Base-by-base conservation (phyloP, 2,329 filamentous ascomycete genomes). In the Hymenotorrendiella dingleyae region DNA sequence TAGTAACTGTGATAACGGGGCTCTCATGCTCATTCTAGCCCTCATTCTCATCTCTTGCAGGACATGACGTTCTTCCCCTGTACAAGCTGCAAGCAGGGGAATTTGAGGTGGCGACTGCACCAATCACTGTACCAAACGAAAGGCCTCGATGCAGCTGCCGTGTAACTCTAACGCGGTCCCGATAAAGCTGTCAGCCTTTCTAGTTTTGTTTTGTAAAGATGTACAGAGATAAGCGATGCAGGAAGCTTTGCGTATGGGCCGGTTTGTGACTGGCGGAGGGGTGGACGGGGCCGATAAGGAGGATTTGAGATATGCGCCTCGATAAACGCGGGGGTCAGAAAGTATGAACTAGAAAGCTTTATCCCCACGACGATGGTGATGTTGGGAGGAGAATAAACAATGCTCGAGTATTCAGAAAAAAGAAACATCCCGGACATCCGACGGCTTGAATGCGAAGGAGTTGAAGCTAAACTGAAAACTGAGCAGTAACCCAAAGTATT, bases 121-220 rank as follows among this genome's bases (percentile, higher is more conserved):
- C 36, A 39, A 39, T 39, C 7, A 32, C 6, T 19, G n/a, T n/a
- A n/a, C n/a, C n/a, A n/a, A n/a, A n/a, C 6, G n/a, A 19, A 10
- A 10, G 14, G 14, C 14, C 4, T 26, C 4, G 4, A 39, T 23
- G 17, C n/a, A 39, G 17, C 17, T 29, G 16, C 16, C 23, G 16
- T 30, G 6, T 3, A 14, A 27, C 26, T 37, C 26, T 30, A 7
- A 21, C 16, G 20, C 30, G 36, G 11, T 32, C 24, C 17, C 24
- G 38, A 40, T 40, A 40, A 26, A 40, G 38, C 35, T 37, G 27
- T 40, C 34, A 28, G 14, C 26, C 17, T 32, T 40, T 27, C 29
- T 23, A n/a, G 28, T 33, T 40, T 12, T 40, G 32, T 40, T 40
- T 24, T 40, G 38, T 22, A 16, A 21, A 22, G 9, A 39, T 16